Percentiles rank a stretch among this genome's conserved stretches.
Evolutionary conservation across 306 rosid genomes (phyloP).

Genomic region (Fragaria ananassa): DNA sequence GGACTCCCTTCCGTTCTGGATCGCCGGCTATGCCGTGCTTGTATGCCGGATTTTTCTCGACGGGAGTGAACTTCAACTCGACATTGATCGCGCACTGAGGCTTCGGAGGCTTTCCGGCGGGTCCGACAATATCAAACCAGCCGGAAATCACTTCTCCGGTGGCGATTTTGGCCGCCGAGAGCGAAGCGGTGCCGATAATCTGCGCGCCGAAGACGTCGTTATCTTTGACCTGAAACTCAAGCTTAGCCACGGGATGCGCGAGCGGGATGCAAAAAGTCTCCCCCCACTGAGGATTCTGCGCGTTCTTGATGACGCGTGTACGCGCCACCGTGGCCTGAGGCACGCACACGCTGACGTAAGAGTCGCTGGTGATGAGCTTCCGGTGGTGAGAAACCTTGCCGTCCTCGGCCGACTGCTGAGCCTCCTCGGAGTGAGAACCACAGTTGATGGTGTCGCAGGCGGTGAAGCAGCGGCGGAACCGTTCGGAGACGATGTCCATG

Average conservation of each 20-base stretch:
- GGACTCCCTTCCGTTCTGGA: conserved; percentile 65
- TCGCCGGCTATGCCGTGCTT: conserved; percentile 67
- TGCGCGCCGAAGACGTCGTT: conserved; percentile 74
- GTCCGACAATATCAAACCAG: conserved; percentile 43
- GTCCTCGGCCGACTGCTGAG: background rate
- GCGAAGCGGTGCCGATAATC: conserved; percentile 47
- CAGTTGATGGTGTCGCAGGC: conserved; percentile 61
- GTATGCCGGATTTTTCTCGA: conserved; percentile 38
- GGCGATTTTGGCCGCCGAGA: conserved; percentile 50
- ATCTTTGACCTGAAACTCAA: conserved; percentile 78
- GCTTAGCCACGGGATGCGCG: conserved; percentile 56
- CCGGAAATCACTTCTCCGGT: conserved; percentile 40
- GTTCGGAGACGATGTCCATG: conserved; percentile 79
- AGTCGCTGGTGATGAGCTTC: conserved; percentile 62
- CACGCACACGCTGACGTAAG: conserved; percentile 68
- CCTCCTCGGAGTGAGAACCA: conserved; percentile 11
- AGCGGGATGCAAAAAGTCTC: conserved; percentile 65
- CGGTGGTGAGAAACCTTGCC: conserved; percentile 14
- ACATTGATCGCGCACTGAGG: conserved; percentile 39
- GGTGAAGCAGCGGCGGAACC: conserved; percentile 73
- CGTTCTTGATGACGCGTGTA: conserved; percentile 74
- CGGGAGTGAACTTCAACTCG: conserved; percentile 62
- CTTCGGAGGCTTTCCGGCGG: conserved; percentile 49
- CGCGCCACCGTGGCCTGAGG: conserved; percentile 89
- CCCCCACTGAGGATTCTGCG: conserved; percentile 60